Base-by-base conservation (phyloP, 495 filamentous ascomycete genomes). In the Tuber umbilicatum region DNA sequence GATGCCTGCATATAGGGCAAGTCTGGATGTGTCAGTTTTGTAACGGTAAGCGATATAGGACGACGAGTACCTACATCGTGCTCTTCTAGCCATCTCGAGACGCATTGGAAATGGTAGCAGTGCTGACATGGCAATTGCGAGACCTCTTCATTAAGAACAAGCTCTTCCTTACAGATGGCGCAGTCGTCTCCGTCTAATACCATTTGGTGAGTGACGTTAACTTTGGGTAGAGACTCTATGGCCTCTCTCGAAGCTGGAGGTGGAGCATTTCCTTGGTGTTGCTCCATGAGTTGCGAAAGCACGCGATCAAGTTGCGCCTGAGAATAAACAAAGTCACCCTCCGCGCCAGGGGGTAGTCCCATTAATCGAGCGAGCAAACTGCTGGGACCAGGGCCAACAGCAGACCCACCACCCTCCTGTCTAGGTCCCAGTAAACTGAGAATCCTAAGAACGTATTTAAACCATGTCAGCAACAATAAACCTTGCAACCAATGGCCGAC, bases 231-330 rank as follows among this genome's bases (percentile, higher is more conserved):
- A 23, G 86, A 85, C 6, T 86, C 87, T 76, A 99, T 97, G 4
- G 91, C 92, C 19, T 85, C 86, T 45, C 89, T 87, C 2, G 91
- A 83, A 47, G 95, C 95, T 2, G 95, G 94, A 2, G 93, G 92
- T 2, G 93, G 91, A 2, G 93, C 95, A 69, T 91, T 93, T 37
- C 88, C 86, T 31, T 87, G 86, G 70, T 91, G 90, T 73, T 92
- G 89, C 78, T 97, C 94, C 88, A 97, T 93, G 42, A 99, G 85
- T 75, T 91, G 88, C 1, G 93, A 90, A 64, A 99, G 91, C 74
- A 99, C 91, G 43, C 92, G 89, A 82, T 99, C 94, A 1, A 98
- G 84, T 21, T 92, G 93, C 84, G 95, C 94, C 85, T 97, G 93
- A 1, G 91, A 90, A 80, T 93, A 97, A 1, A 97, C 95, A n/a